A percentile compares a stretch with the other conserved stretches of the same genome.
These are phyloP conservation scores for Hymenoscyphus albidus DNA, from an alignment of 2,329 filamentous ascomycete genomes.

Conservation along the genomic window DNA sequence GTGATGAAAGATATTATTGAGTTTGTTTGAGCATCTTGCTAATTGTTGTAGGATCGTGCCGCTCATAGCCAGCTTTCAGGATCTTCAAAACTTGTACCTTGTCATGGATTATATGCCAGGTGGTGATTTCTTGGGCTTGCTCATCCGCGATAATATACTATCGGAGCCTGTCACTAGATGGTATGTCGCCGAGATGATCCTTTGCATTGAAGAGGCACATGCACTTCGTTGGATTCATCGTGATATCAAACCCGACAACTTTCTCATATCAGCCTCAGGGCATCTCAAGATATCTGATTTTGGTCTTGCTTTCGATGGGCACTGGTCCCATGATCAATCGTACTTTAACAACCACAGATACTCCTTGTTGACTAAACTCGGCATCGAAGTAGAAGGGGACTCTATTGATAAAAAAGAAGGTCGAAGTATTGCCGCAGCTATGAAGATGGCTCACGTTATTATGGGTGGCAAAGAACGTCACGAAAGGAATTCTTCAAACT, in stretches of 20 bases:
- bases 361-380: conserved; percentile 70
- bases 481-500: conserved; percentile 35
- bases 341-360: conserved; percentile 86
- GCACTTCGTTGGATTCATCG: conserved; percentile 86
- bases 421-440: conserved; percentile 38
- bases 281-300: conserved; percentile 97
- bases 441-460: conserved; percentile 40
- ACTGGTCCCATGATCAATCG: conserved; percentile 86
- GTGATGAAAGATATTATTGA: conserved; percentile 15
- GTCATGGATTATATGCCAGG: conserved; percentile 99
- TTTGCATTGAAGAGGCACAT: conserved; percentile 59
- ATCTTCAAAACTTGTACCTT: conserved; percentile 77
- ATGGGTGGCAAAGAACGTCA: conserved; percentile 39
- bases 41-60: conserved; percentile 66
- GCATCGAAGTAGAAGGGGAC: conserved; percentile 71
- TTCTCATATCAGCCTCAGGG: conserved; percentile 80
- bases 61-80: conserved; percentile 84
- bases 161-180: conserved; percentile 75
- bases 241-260: conserved; percentile 97
- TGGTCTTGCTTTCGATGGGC: conserved; percentile 88
- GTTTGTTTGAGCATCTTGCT: conserved; percentile 6
- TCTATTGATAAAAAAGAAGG: conserved; percentile 60
- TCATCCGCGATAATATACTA: conserved; percentile 81
- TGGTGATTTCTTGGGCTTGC: conserved; percentile 83
- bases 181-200: conserved; percentile 93